A percentile compares a stretch with the other conserved stretches of the same genome.
phyloP scores from a whole-genome alignment of 805 yeast genomes.

The Scheffersomyces amazonensis region DNA sequence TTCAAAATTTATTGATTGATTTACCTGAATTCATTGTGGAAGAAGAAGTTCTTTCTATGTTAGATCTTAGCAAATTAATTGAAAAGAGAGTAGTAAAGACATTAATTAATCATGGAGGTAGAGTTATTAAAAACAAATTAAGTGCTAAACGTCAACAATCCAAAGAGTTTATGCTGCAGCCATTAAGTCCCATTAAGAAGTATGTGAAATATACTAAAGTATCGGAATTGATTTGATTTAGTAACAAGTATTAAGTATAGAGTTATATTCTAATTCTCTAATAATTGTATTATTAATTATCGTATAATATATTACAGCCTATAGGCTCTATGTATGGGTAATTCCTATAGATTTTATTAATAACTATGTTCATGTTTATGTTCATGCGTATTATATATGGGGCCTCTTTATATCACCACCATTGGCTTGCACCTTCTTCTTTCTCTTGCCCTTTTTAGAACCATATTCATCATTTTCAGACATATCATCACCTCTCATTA shows the following conservation, averaged over 20 bases:
- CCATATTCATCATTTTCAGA: slow-evolving; percentile 37
- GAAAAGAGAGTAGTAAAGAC: slow-evolving; percentile 30
- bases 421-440: slow-evolving; percentile 29
- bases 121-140: slow-evolving; percentile 32
- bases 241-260: no score
- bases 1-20: slow-evolving; percentile 29
- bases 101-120: slow-evolving; percentile 32
- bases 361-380: no score
- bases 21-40: slow-evolving; percentile 33
- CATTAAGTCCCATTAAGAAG: background rate
- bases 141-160: slow-evolving; percentile 12
- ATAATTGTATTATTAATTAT: no score
- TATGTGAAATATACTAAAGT: background rate
- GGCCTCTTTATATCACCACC: slow-evolving; percentile 37
- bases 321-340: slow-evolving; percentile 25
- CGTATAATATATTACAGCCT: background rate
- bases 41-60: slow-evolving; percentile 26
- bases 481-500: slow-evolving; percentile 40
- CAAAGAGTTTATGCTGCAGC: slow-evolving; percentile 5
- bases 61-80: slow-evolving; percentile 32
- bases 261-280: no score
- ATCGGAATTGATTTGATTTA: background rate
- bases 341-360: no score
- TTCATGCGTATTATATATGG: slow-evolving; percentile 30
- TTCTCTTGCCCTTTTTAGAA: slow-evolving; percentile 31